Base-by-base conservation (phyloP, 2,329 filamentous ascomycete species). In the Penicillium vulpinum region DNA sequence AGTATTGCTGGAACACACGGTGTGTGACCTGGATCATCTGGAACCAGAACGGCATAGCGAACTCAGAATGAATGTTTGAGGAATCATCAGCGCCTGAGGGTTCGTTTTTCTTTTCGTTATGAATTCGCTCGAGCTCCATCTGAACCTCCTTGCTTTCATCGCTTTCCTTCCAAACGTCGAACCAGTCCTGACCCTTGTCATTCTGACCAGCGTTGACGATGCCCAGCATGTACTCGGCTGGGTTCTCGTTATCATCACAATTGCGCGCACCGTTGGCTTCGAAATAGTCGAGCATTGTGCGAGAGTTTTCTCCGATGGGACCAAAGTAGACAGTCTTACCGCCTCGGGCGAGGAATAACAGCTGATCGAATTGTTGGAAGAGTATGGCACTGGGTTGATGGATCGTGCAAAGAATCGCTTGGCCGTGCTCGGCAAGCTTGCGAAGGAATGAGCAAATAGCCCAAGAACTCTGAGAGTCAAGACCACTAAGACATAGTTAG, bases 371-470 rank as follows among this genome's bases (percentile, higher is more conserved):
- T 57, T 90, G 86, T 72, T 96, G 89, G 79, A 97, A 96, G 45
- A 96, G 81, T 79, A 95, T 90, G 38, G 91, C 91, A 13, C 90
- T 93, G 15, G 92, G 92, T 73, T 97, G 92, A 72, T 97, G 92
- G 59, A 97, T 96, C 0, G 92, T 96, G 76, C 91, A 95, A 15
- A 97, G 84, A 69, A 97, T 88, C 24, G 92, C 91, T 72, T 94
- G 91, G 10, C 92, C 92, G 56, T 85, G 87, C 73, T 93, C 89
- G 64, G 91, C 90, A 35, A 97, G 80, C 76, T 93, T 95, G 73
- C 93, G 88, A 38, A 97, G 82, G 22, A 96, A 83, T 65, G 88
- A 86, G 49, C 90, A 83, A 68, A 96, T 96, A 60, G 91, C 88
- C 91, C 90, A 96, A 1, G 91, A 92, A 3, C 90, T 94, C 74